Conservation (phyloP, 495 filamentous ascomycete species). For the Acidiella bohemica region DNA sequence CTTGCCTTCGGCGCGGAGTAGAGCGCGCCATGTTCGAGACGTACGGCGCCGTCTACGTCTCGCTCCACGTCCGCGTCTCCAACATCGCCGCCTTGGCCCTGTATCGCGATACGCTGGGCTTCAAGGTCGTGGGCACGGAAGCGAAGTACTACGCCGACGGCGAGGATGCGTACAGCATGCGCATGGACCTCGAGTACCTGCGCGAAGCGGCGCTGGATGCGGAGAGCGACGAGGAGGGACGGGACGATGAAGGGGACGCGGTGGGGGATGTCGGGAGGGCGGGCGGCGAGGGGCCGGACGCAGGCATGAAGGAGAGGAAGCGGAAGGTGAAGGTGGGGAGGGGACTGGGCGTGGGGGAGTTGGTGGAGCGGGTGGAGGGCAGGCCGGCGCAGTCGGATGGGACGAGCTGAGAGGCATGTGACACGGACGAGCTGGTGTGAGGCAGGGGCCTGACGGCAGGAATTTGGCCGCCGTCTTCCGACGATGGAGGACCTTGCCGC, state of each 20-base stretch:
- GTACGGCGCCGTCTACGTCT: conserved; percentile 81
- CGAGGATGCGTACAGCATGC: conserved; percentile 93
- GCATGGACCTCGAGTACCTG: conserved; percentile 60
- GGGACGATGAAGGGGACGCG: conserved; percentile 27
- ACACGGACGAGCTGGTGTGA: too few relatives aligned
- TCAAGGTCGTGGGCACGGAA: conserved; percentile 82
- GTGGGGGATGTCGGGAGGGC: conserved; percentile 31
- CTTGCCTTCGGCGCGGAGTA: conserved; percentile 26
- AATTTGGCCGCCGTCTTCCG: too few relatives aligned
- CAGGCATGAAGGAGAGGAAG: conserved; percentile 31
- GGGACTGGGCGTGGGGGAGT: conserved; percentile 64
- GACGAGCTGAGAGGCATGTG: not conserved
- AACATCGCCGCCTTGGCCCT: conserved; percentile 82
- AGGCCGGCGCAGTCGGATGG: not conserved
- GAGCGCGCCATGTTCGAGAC: conserved; percentile 95
- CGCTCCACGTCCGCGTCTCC: conserved; percentile 84
- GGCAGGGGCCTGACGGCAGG: too few relatives aligned
- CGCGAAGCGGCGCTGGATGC: conserved; percentile 33
- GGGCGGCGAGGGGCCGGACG: conserved; percentile 21
- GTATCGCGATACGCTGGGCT: conserved; percentile 86
- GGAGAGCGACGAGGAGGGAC: conserved; percentile 37
- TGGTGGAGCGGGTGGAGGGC: conserved; percentile 47
- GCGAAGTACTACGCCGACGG: conserved; percentile 95
- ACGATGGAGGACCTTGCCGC: too few relatives aligned
- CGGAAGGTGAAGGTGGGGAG: conserved; percentile 69